phyloP scores from a whole-genome alignment of 345 rosid genomes.

The Eutrema heterophyllum region DNA sequence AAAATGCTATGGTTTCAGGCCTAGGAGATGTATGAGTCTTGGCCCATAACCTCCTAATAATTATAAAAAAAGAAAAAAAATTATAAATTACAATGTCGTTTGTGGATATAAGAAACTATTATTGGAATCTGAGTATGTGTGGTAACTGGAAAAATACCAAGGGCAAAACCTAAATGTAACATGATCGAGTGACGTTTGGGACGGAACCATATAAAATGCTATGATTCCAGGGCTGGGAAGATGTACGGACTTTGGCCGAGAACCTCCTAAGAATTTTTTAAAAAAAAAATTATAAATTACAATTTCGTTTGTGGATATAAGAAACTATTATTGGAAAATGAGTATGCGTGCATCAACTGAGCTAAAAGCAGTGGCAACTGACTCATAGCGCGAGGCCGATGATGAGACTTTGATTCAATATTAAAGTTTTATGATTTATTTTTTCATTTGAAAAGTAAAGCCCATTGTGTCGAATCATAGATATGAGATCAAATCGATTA shows the following conservation, averaged over 20 bases:
- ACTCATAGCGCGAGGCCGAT: background rate
- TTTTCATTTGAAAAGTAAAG: background rate
- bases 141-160: too few species aligned
- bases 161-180: too few species aligned
- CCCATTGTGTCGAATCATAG: background rate
- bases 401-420: background rate
- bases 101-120: too few species aligned
- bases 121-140: background rate
- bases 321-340: background rate
- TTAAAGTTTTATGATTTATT: background rate
- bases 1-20: too few species aligned
- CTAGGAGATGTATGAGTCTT: too few species aligned
- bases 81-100: background rate
- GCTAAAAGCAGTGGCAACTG: background rate
- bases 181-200: too few species aligned
- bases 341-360: background rate
- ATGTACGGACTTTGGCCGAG: too few species aligned
- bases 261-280: too few species aligned
- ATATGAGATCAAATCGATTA: background rate
- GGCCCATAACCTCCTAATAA: too few species aligned
- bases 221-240: rapidly evolving
- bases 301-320: too few species aligned
- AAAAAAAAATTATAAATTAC: background rate
- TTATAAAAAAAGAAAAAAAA: too few species aligned
- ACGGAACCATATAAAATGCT: too few species aligned